A percentile compares a stretch with the other conserved stretches of the same genome.
Conservation (phyloP, 2,329 filamentous ascomycete genomes). For the Trichoderma harzianum region DNA sequence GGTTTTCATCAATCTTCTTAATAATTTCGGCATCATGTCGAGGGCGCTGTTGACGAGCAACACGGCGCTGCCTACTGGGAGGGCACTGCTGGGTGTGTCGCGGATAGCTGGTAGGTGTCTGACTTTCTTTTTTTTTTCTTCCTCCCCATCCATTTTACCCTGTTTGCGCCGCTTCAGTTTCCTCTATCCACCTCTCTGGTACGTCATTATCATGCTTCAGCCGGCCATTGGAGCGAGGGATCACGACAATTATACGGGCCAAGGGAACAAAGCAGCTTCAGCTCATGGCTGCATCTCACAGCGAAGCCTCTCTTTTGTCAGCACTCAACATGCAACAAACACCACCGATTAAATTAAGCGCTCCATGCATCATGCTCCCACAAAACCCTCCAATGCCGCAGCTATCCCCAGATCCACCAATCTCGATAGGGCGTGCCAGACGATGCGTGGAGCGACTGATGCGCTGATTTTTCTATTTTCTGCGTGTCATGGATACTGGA, state of each 20-base stretch:
- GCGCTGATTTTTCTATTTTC: not conserved
- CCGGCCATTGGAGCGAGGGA: not conserved
- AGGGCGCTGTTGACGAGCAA: conserved; percentile 10
- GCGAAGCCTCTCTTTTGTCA: not conserved
- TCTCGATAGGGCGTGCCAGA: not conserved
- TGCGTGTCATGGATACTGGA: conserved; percentile 9
- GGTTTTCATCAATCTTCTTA: not conserved
- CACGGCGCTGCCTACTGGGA: conserved; percentile 7
- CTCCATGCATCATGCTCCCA: not conserved
- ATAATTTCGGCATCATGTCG: conserved; percentile 21
- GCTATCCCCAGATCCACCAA: conserved; percentile 3
- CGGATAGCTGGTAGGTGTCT: conserved; percentile 13
- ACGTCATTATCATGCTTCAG: not conserved
- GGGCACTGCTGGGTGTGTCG: not conserved
- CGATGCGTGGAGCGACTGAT: conserved; percentile 14
- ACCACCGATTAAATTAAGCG: not conserved
- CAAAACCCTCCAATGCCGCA: not conserved
- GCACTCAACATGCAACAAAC: not conserved
- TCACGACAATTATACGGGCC: not conserved
- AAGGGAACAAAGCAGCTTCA: not conserved
- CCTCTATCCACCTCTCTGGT: not conserved
- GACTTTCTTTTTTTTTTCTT: not conserved
- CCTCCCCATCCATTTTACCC: not conserved
- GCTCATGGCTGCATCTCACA: not conserved
- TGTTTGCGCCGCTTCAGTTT: not conserved